Conservation (phyloP, 176 grass and related monocot genomes). For the Puya raimondii region DNA sequence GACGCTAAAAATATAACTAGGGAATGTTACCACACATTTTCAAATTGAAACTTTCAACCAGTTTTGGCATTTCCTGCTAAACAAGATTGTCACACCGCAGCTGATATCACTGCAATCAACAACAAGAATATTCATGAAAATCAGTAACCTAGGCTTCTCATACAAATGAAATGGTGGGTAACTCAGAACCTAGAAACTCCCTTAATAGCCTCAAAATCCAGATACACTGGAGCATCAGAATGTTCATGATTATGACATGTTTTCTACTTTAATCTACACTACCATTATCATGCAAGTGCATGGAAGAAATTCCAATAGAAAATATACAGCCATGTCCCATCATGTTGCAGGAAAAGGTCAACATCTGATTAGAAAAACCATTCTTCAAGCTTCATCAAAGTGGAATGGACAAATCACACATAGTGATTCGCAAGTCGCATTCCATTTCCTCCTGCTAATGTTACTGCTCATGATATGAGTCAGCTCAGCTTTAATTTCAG, state of each 20-base stretch:
- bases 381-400: not conserved
- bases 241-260: not conserved
- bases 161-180: not conserved
- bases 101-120: no score
- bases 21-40: not conserved
- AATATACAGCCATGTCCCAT: not conserved
- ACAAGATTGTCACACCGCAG: no score
- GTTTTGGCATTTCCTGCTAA: not conserved
- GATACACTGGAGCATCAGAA: not conserved
- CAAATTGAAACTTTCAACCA: constrained; percentile 3
- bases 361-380: not conserved
- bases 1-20: not conserved
- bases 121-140: no score
- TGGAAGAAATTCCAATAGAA: not conserved
- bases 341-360: not conserved
- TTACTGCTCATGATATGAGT: no score
- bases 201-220: not conserved
- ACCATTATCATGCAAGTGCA: not conserved
- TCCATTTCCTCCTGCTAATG: no score
- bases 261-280: not conserved
- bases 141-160: no score
- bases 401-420: no score
- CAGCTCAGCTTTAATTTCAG: no score
- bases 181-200: not conserved
- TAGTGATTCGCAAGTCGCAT: no score